A percentile compares a stretch with the other conserved stretches of the same genome.
Conservation (phyloP, 805 yeast species). For the Candida sakaeoensis region DNA sequence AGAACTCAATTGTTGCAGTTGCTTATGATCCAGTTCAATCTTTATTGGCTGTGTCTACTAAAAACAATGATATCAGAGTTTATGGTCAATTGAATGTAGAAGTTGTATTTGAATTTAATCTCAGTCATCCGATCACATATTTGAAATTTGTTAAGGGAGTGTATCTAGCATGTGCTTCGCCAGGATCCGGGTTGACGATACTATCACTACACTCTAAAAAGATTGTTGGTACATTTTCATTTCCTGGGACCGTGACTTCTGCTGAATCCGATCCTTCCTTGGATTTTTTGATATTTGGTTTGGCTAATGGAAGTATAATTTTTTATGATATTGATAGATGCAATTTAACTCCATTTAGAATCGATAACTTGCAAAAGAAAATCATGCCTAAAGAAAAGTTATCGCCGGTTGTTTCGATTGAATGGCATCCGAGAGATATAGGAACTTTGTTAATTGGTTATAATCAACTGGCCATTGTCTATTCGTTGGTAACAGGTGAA, state of each 20-base stretch:
- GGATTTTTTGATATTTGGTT: constrained; percentile 82
- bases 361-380: constrained; percentile 67
- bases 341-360: constrained; percentile 54
- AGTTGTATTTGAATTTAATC: constrained; percentile 53
- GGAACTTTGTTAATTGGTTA: constrained; percentile 76
- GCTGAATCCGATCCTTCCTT: constrained; percentile 80
- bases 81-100: constrained; percentile 83
- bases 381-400: constrained; percentile 53
- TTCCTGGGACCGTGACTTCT: constrained; percentile 65
- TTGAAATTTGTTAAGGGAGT: constrained; percentile 75
- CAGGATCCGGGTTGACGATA: constrained; percentile 59
- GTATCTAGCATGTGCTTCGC: constrained; percentile 67
- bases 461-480: constrained; percentile 62
- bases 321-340: constrained; percentile 84
- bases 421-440: constrained; percentile 87
- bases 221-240: constrained; percentile 55
- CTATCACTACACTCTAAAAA: constrained; percentile 65
- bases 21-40: constrained; percentile 90
- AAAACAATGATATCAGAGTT: constrained; percentile 64
- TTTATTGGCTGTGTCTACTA: constrained; percentile 76
- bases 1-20: constrained; percentile 60
- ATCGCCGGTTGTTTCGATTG: constrained; percentile 64
- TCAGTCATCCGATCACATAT: constrained; percentile 47
- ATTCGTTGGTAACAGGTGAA: constrained; percentile 58
- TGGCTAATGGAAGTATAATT: constrained; percentile 67